Evolutionary conservation across 2,329 filamentous ascomycete species (phyloP).

Genomic region (Epicoccum sorghinum): DNA sequence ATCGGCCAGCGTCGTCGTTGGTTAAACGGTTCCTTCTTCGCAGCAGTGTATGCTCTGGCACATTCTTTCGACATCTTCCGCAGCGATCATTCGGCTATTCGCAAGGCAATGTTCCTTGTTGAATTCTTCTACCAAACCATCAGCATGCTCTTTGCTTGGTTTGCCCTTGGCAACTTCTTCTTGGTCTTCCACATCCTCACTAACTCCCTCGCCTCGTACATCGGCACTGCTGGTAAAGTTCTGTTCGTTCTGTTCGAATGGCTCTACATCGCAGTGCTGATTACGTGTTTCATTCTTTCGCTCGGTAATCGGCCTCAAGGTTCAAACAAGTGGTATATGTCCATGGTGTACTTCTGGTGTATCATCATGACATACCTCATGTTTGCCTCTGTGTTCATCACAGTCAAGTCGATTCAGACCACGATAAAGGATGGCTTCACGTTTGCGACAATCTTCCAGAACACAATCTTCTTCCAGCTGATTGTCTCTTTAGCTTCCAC

Average conservation of each 20-base stretch:
- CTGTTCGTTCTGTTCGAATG: slow-evolving; percentile 93
- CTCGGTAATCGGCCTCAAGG: slow-evolving; percentile 95
- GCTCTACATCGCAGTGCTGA: slow-evolving; percentile 88
- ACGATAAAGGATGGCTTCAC: slow-evolving; percentile 72
- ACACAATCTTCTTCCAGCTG: slow-evolving; percentile 88
- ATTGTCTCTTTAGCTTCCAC: slow-evolving; percentile 92
- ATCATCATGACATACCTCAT: slow-evolving; percentile 91
- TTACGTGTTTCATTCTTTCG: slow-evolving; percentile 93
- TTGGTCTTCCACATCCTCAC: slow-evolving; percentile 97
- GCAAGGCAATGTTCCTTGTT: slow-evolving; percentile 87
- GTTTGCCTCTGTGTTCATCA: slow-evolving; percentile 94
- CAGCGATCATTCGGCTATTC: slow-evolving; percentile 83
- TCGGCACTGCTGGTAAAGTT: slow-evolving; percentile 78
- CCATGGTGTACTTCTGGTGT: slow-evolving; percentile 98
- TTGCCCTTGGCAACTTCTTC: slow-evolving; percentile 98
- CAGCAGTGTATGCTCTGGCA: slow-evolving; percentile 89
- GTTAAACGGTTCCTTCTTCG: slow-evolving; percentile 98
- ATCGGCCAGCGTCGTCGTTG: slow-evolving; percentile 95
- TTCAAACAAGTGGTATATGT: slow-evolving; percentile 90
- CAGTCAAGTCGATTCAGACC: slow-evolving; percentile 79
- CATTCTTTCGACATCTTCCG: slow-evolving; percentile 98
- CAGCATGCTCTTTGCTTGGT: slow-evolving; percentile 99
- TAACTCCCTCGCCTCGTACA: slow-evolving; percentile 77
- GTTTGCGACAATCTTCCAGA: slow-evolving; percentile 77
- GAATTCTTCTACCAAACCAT: slow-evolving; percentile 94